Evolutionary conservation across 441 rosid species (phyloP).

Genomic region (Pelargonium australe): DNA sequence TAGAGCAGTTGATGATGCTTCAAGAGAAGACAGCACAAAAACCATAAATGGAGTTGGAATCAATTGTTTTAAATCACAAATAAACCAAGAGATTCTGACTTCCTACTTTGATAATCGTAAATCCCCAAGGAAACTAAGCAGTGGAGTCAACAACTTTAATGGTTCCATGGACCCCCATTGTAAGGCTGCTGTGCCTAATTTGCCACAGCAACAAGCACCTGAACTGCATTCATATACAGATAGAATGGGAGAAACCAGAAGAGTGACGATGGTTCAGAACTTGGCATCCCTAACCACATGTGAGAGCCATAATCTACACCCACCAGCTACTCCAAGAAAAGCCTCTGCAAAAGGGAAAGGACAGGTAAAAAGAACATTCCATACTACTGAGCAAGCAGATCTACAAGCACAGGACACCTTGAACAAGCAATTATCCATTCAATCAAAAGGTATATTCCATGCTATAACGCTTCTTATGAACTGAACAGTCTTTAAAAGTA

Average conservation of each 20-base stretch:
- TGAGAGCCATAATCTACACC: conserved; percentile 27
- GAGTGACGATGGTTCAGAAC: conserved; percentile 23
- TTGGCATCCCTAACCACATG: conserved; percentile 19
- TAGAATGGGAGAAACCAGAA: conserved; percentile 23
- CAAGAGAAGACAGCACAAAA: conserved; percentile 28
- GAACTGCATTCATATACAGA: conserved; percentile 21
- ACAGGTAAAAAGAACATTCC: conserved; percentile 20
- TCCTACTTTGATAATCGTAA: conserved; percentile 20
- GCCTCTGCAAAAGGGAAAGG: conserved; percentile 26
- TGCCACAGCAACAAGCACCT: conserved; percentile 23
- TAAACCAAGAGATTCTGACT: conserved; percentile 20
- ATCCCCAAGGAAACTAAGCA: conserved; percentile 14
- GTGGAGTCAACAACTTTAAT: conserved; percentile 12
- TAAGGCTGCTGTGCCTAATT: conserved; percentile 20
- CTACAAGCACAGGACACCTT: conserved; percentile 25
- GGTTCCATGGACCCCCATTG: conserved; percentile 20
- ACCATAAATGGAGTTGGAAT: conserved; percentile 17
- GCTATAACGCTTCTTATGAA: conserved; percentile 18
- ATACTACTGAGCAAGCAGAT: conserved; percentile 24
- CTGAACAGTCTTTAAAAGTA: conserved; percentile 13
- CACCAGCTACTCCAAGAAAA: conserved; percentile 33
- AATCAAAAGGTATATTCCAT: conserved; percentile 42
- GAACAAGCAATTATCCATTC: conserved; percentile 26
- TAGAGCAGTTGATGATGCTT: conserved; percentile 27
- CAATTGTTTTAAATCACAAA: conserved; percentile 23